Evolutionary conservation across 257 asterid species (phyloP), one percentile per base, ranked within the genome.

Genomic region (Solanum bulbocastanum): DNA sequence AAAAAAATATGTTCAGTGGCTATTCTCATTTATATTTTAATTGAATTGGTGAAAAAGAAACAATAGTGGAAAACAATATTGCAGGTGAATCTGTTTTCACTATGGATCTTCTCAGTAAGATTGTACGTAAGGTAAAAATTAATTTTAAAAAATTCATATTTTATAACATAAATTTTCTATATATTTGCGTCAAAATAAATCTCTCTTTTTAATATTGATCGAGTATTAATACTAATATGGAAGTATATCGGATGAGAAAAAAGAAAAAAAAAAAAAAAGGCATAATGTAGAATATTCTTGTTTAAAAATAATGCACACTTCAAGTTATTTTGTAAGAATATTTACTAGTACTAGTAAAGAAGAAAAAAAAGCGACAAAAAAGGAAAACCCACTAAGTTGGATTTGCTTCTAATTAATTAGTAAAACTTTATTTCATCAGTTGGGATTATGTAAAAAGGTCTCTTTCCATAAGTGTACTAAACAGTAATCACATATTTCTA

Each of bases 191-290:
- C 13, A 22, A 4, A 9, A 60, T 20, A 22, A 22, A 9, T 9
- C 68, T 60, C 13, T 60, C 12, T 4, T 60, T 56, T 8, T 60
- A 9, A 60, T 60, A 9, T 3, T 60, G 25, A 10, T 60, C 0
- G 14, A 60, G 3, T 9, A 10, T 23, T 23, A 60, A 10, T 23
- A 9, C 14, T 9, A 23, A 60, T 60, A 23, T 10, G 10, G 7
- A 23, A 60, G 30, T 60, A 60, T 1, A 13, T 5, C 20, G 1
- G 16, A 66, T 68, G 36, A 25, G 10, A 27, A 68, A 1, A 13
- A 1, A 2, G 0, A 1, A 12, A 13, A 1, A 2, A 0, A 1
- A 12, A 27, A 68, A 12, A 68, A 11, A 12, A 1, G 74, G 10
- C 37, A 69, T 33, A 16, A 2, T 16, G 14, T 16, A 33, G 42